Evolutionary conservation across 495 filamentous ascomycete genomes (phyloP), one percentile per base, ranked within the genome.

Genomic region (Elaphomyces granulatus): DNA sequence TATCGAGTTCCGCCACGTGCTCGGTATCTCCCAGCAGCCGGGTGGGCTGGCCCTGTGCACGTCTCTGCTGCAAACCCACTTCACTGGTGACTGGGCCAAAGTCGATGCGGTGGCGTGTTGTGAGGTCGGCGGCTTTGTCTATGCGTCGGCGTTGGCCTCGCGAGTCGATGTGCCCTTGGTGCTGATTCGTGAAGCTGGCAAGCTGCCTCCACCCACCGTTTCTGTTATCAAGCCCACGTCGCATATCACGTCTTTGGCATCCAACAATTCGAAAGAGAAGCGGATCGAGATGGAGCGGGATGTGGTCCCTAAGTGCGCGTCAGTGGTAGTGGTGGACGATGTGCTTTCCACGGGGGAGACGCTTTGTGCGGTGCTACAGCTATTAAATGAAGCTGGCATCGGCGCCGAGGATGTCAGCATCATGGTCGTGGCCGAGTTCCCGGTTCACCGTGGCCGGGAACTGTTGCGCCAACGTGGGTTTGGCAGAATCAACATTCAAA

Each of bases 361-460:
- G 37, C 67, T 79, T 49, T 74, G 64, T 54, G 71, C 68, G 32
- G 61, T 76, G 26, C 46, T 81, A 43, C 50, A 66, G 47, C 55
- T 78, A 19, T 53, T 81, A 39, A 34, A 43, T 8, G 42, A 72
- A 49, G 62, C 56, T 54, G 62, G 66, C 17, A 48, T 77, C 32
- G 18, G 34, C 23, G 28, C 48, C 8, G 58, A 71, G 37, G 34
- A 67, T 52, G 36, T 78, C 30, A 65, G 47, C 40, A 47, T 75
- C 32, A 63, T 81, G 61, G 66, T 68, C 6, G 68, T 78, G 40
- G 74, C 70, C 18, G 75, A 81, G 58, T 77, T 81, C 44, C 74
- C 75, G 23, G 45, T 63, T 54, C 74, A 79, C 40, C 62, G 62
- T 52, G 75, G 74, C 32, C 64, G 73, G 37, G 54, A 67, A 43